phyloP scores from a whole-genome alignment of 805 yeast species.

The Ogataea pini region DNA sequence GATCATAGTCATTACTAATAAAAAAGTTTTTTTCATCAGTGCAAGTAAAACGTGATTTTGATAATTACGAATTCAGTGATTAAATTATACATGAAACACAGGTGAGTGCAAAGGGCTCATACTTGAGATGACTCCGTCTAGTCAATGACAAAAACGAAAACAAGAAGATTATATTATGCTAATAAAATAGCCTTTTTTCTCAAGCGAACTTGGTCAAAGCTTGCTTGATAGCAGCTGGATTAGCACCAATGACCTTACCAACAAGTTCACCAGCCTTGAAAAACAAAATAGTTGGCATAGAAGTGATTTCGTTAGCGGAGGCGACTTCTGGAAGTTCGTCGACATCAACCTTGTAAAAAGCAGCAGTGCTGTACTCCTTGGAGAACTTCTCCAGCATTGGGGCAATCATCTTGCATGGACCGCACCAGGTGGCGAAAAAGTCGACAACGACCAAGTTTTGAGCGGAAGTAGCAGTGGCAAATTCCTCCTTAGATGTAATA shows the following conservation, averaged over 20 bases:
- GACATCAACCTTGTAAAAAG: constrained; percentile 89
- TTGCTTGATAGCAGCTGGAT: constrained; percentile 79
- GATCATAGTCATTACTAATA: background rate
- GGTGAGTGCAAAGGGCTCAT: background rate
- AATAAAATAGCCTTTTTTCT: background rate
- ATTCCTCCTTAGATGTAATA: constrained; percentile 52
- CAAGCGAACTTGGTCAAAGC: constrained; percentile 40
- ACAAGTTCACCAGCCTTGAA: constrained; percentile 82
- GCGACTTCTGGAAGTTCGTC: constrained; percentile 81
- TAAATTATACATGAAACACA: constrained; percentile 1
- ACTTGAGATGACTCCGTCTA: background rate
- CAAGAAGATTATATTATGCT: constrained; percentile 1
- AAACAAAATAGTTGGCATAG: constrained; percentile 67
- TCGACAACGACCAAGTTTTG: constrained; percentile 83
- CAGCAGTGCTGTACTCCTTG: constrained; percentile 61
- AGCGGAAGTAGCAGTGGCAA: constrained; percentile 61
- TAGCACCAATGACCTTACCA: constrained; percentile 84
- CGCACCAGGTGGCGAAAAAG: constrained; percentile 98
- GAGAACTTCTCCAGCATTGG: constrained; percentile 88
- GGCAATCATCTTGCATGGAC: constrained; percentile 97
- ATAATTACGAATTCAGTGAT: background rate
- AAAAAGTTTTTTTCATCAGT: background rate
- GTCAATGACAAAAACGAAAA: background rate
- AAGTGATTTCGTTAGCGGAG: constrained; percentile 55
- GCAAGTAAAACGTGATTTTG: background rate